Percentiles rank a stretch among this genome's conserved stretches.
phyloP scores from a whole-genome alignment of 768 basidiomycete species.

The Hydnomerulius pinastri region DNA sequence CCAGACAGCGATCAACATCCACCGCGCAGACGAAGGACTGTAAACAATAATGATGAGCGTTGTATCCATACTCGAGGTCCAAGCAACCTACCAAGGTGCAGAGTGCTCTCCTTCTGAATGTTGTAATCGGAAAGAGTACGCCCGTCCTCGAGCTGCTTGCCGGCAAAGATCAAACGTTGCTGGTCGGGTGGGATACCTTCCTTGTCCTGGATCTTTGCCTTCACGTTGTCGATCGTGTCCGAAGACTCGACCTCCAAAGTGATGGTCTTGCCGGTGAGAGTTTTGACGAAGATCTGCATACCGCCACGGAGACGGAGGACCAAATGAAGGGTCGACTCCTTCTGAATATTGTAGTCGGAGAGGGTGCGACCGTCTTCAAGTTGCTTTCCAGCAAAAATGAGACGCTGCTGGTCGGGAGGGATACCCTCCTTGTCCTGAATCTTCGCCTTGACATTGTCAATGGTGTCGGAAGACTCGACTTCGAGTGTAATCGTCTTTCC shows the following conservation, averaged over 20 bases:
- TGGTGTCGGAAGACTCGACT: constrained; percentile 91
- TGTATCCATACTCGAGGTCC: too few relatives aligned
- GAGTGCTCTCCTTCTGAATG: constrained; percentile 74
- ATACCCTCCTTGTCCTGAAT: constrained; percentile 86
- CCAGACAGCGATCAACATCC: constrained; percentile 47
- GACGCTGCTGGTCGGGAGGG: constrained; percentile 81
- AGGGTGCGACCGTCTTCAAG: constrained; percentile 92
- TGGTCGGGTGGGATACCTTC: constrained; percentile 80
- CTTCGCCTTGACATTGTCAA: constrained; percentile 86
- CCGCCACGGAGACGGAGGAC: constrained; percentile 71
- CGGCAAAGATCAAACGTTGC: constrained; percentile 78
- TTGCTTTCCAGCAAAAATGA: constrained; percentile 94
- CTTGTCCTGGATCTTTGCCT: constrained; percentile 79
- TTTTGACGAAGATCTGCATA: constrained; percentile 76
- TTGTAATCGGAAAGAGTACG: constrained; percentile 79
- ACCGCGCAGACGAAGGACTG: constrained; percentile 79
- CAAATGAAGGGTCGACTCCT: constrained; percentile 77
- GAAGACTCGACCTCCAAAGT: constrained; percentile 76
- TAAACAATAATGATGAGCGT: neutral
- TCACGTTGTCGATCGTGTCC: constrained; percentile 77
- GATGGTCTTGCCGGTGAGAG: constrained; percentile 75
- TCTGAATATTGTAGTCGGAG: constrained; percentile 81
- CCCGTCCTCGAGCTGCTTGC: constrained; percentile 79
- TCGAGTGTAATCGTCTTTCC: constrained; percentile 94
- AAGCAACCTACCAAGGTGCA: constrained; percentile 49